Base-by-base conservation (phyloP, 805 yeast species). In the Monosporozyma solicola region DNA sequence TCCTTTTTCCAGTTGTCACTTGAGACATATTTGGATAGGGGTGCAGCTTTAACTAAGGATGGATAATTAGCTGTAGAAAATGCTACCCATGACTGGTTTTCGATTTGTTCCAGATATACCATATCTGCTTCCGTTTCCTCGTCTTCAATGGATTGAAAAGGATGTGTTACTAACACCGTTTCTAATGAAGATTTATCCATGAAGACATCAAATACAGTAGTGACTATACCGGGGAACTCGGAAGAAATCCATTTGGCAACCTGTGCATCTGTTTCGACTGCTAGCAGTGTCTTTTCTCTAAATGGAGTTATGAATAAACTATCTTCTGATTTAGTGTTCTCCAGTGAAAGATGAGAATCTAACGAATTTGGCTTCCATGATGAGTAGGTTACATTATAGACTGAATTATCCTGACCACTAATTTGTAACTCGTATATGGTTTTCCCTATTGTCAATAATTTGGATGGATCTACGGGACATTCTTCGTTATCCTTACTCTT, bases 341-440 rank as follows among this genome's bases (percentile, higher is more conserved):
- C 82, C 39, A 62, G 60, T 2, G 73, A 74, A 44, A 80, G 66
- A 54, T 73, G 76, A 13, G 71, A 72, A 66, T 92, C 96, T 51
- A 90, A 72, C 58, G 87, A 83, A 66, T 92, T 92, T 47, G 96
- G 95, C 9, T 94, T 95, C 97, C 97, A 94, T 39, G 84, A 77
- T 1, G 95, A 77, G 63, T 85, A 90, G 0, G 91, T 83, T 16
- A 94, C 87, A 61, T 89, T 87, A 94, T 97, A 91, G 1, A 83
- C 79, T 0, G 84, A 71, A 55, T 81, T 80, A 55, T 80, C 77
- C 59, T 78, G 80, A 2, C 94, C 83, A 64, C 89, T 85, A n/a
- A 94, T 92, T 0, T 82, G 74, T 44, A 87, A 72, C 58, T 84
- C 86, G 62, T 83, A 87, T 0, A 82, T 81, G 0, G 91, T 83